phyloP scores from a whole-genome alignment of 2,329 filamentous ascomycete genomes.

The Tolypocladium ophioglossoides region DNA sequence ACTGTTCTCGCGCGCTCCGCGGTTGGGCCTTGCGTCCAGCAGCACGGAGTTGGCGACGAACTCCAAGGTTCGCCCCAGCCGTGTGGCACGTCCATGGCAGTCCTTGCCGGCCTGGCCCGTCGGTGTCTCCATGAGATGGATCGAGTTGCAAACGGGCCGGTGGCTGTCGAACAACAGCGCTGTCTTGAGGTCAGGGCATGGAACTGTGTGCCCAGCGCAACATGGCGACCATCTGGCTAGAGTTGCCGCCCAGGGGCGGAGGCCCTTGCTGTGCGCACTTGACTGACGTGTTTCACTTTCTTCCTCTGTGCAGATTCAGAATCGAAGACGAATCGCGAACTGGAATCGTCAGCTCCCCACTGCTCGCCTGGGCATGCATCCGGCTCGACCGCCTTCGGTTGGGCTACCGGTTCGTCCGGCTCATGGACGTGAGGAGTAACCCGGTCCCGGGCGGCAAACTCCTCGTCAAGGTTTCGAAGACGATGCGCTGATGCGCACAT shows the following conservation, averaged over 20 bases:
- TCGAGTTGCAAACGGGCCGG: background rate
- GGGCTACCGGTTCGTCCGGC: conserved; percentile 44
- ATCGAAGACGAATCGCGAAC: conserved; percentile 37
- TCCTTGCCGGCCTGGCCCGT: background rate
- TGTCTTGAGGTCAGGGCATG: background rate
- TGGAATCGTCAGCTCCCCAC: conserved; percentile 24
- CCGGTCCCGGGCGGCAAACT: conserved; percentile 35
- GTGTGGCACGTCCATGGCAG: background rate
- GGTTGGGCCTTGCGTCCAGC: background rate
- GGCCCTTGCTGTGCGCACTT: background rate
- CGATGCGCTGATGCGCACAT: conserved; percentile 16
- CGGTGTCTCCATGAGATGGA: background rate
- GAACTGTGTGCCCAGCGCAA: background rate
- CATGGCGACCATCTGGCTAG: background rate
- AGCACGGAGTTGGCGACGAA: background rate
- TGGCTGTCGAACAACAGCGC: background rate
- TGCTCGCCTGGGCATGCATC: conserved; percentile 47
- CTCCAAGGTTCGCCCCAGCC: background rate
- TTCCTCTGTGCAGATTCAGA: conserved; percentile 32
- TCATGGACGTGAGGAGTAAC: conserved; percentile 35
- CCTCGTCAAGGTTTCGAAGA: conserved; percentile 42
- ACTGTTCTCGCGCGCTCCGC: background rate
- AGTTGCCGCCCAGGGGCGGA: background rate
- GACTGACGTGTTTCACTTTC: background rate
- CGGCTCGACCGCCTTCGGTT: conserved; percentile 45